Percentiles rank a stretch among this genome's conserved stretches.
Conservation (phyloP, 2,329 filamentous ascomycete genomes). For the Pezicula rhizophila region DNA sequence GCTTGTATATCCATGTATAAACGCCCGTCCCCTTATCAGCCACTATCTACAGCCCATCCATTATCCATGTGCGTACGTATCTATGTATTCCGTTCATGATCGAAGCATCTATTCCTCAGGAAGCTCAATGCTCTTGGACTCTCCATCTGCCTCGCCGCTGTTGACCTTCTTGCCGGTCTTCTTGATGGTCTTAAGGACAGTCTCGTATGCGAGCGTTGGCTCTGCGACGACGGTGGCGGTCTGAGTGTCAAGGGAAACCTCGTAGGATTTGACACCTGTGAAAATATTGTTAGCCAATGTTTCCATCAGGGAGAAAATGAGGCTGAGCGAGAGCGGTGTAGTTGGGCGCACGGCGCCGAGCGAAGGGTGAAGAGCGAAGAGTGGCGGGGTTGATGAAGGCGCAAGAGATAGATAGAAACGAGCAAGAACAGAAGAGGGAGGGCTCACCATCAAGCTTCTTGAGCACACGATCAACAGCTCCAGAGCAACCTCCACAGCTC, state of each 20-base stretch:
- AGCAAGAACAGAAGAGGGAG: background rate
- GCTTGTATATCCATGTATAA: too few relatives aligned
- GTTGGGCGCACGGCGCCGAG: too few relatives aligned
- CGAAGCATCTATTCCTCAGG: constrained; percentile 18
- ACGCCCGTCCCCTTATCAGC: too few relatives aligned
- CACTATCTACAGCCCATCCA: too few relatives aligned
- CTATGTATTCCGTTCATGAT: too few relatives aligned
- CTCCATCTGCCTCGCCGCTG: constrained; percentile 65
- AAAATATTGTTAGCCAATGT: background rate
- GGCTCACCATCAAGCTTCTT: constrained; percentile 80
- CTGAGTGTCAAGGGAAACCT: constrained; percentile 82
- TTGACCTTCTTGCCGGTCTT: constrained; percentile 95
- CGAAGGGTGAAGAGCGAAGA: too few relatives aligned
- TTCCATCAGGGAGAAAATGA: background rate
- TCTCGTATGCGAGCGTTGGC: constrained; percentile 66
- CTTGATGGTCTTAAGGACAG: constrained; percentile 79
- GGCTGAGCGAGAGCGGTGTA: background rate
- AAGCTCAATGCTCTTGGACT: constrained; percentile 45
- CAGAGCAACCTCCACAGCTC: constrained; percentile 94
- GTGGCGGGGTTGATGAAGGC: background rate
- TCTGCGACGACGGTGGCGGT: constrained; percentile 72
- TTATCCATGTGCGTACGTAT: too few relatives aligned
- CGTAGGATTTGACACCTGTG: constrained; percentile 77
- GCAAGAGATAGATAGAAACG: background rate
- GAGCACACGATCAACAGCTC: constrained; percentile 84